phyloP scores from a whole-genome alignment of 73 alveolate genomes.

The Breviolum minutum region DNA sequence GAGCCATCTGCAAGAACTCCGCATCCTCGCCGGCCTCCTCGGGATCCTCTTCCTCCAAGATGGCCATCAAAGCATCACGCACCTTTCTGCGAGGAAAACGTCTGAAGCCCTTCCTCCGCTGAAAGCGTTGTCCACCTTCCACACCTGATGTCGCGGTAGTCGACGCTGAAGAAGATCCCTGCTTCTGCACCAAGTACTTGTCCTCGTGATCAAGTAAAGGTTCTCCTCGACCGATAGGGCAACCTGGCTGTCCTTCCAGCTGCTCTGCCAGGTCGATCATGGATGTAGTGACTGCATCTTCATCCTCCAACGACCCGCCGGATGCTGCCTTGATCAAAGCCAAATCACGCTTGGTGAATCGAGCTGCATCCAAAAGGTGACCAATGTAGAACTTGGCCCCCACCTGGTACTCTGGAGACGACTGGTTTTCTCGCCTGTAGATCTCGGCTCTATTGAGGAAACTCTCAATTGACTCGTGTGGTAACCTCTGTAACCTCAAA shows the following conservation, averaged over 20 bases:
- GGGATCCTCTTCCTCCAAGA: not conserved
- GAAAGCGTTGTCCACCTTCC: not conserved
- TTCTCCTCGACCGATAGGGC: conserved; percentile 2
- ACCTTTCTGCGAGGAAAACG: not conserved
- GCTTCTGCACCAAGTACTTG: conserved; percentile 15
- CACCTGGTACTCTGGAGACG: not conserved
- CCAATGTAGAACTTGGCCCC: conserved; percentile 34
- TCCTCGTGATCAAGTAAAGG: not conserved
- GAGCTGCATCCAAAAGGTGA: conserved; percentile 8
- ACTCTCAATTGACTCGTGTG: not conserved
- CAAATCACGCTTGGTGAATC: not conserved
- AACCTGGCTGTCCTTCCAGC: not conserved
- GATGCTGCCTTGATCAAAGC: conserved; percentile 39
- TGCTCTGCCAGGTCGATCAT: not conserved
- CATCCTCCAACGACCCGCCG: not conserved
- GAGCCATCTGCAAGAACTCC: not conserved
- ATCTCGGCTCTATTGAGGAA: not conserved
- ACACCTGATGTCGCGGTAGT: not conserved
- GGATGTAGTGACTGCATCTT: not conserved
- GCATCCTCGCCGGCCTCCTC: not conserved
- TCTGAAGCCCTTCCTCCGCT: not conserved
- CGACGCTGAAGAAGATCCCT: not conserved
- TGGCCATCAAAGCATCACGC: conserved; percentile 13
- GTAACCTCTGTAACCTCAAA: not conserved
- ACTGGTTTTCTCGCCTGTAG: not conserved